Percentiles rank a stretch among this genome's conserved stretches.
Evolutionary conservation across 257 asterid genomes (phyloP).

Genomic region (Scutellaria baicalensis): DNA sequence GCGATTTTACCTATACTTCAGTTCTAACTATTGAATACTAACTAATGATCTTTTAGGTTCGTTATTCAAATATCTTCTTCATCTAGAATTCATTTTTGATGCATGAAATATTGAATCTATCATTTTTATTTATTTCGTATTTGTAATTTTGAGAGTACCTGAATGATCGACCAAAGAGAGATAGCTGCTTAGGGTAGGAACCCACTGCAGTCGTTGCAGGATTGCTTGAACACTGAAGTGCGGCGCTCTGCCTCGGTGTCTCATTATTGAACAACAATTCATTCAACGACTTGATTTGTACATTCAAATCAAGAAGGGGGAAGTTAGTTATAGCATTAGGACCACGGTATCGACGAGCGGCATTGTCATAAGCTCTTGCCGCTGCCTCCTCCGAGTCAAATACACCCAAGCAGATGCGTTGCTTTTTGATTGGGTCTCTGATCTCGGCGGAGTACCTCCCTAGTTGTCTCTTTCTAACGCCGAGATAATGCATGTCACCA

Average conservation of each 20-base stretch:
- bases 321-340: slow-evolving; percentile 19
- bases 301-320: background rate
- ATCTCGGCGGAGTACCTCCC: slow-evolving; percentile 17
- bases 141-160: too few relatives aligned
- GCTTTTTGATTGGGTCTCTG: slow-evolving; percentile 18
- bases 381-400: slow-evolving; percentile 24
- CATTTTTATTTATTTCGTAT: too few relatives aligned
- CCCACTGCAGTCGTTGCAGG: background rate
- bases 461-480: slow-evolving; percentile 14
- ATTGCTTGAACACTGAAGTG: background rate
- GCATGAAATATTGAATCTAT: too few relatives aligned
- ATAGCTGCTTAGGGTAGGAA: background rate
- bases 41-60: too few relatives aligned
- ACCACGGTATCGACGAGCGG: slow-evolving; percentile 26
- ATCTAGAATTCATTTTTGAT: too few relatives aligned
- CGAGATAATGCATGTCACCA: background rate
- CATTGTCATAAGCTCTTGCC: slow-evolving; percentile 21
- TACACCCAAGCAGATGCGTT: slow-evolving; percentile 21
- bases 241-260: background rate
- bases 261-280: background rate
- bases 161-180: background rate
- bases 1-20: too few relatives aligned
- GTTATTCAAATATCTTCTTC: too few relatives aligned
- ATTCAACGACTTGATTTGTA: background rate
- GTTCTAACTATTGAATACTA: too few relatives aligned